Conservation (phyloP, 2,329 filamentous ascomycete genomes). For the Pezicula radicicola region DNA sequence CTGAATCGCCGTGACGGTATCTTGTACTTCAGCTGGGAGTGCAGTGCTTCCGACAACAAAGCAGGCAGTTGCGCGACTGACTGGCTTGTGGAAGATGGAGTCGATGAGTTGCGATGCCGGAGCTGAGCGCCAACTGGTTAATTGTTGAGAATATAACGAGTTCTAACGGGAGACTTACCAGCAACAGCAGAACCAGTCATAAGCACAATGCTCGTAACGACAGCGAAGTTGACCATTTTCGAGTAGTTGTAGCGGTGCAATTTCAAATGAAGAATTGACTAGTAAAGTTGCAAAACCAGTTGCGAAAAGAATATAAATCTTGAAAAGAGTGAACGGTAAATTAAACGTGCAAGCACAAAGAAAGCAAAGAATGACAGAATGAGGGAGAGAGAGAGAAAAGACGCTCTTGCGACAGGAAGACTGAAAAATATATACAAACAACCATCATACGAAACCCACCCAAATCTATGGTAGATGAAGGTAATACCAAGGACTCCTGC, state of each 20-base stretch:
- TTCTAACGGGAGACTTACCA: not conserved
- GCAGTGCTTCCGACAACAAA: constrained; percentile 49
- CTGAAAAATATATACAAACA: not conserved
- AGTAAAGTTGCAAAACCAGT: not conserved
- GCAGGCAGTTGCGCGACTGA: constrained; percentile 35
- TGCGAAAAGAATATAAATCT: not conserved
- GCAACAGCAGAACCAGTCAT: not conserved
- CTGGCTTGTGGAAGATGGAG: constrained; percentile 9
- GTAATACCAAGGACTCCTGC: not conserved
- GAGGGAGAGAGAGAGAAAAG: not conserved
- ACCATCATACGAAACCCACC: not conserved
- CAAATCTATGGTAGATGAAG: not conserved
- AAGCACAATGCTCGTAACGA: not conserved
- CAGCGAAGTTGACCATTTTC: not conserved
- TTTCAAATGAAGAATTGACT: not conserved
- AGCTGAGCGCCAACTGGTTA: not conserved
- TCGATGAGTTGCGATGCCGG: not conserved
- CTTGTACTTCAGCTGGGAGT: constrained; percentile 48
- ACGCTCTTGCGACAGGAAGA: not conserved
- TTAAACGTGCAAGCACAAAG: not conserved
- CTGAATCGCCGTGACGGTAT: constrained; percentile 39
- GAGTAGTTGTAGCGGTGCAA: not conserved
- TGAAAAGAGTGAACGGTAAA: not conserved
- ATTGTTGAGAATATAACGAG: not conserved
- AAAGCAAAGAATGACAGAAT: not conserved